Evolutionary conservation across 371 early-diverging fungal genomes (phyloP).

Genomic region (Mucor mucedo): DNA sequence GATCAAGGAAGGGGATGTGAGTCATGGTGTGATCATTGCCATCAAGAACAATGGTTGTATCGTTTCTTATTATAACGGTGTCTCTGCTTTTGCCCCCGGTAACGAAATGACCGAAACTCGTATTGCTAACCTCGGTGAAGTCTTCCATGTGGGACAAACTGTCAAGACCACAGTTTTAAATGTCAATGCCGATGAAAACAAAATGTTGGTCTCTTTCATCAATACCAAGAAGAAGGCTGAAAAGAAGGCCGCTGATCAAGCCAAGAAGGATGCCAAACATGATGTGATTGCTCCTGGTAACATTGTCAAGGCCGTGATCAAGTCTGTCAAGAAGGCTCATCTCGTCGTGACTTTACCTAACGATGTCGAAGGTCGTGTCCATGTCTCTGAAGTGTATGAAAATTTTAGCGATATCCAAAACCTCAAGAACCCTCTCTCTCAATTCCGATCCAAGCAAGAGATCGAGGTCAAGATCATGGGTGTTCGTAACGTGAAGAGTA

Average conservation of each 20-base stretch:
- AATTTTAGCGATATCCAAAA: constrained; percentile 43
- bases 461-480: constrained; percentile 72
- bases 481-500: constrained; percentile 57
- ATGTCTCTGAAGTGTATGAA: constrained; percentile 67
- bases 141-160: constrained; percentile 76
- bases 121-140: constrained; percentile 46
- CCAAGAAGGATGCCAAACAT: constrained; percentile 38
- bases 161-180: constrained; percentile 78
- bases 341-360: constrained; percentile 67
- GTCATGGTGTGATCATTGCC: constrained; percentile 69
- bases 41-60: constrained; percentile 73
- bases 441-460: constrained; percentile 42
- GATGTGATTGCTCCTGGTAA: constrained; percentile 66
- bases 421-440: constrained; percentile 44
- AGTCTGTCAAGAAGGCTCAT: constrained; percentile 59
- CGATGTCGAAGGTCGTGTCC: constrained; percentile 71
- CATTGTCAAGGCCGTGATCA: constrained; percentile 57
- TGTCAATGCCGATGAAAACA: constrained; percentile 52
- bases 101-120: constrained; percentile 66
- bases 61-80: constrained; percentile 78
- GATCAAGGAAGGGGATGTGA: constrained; percentile 60
- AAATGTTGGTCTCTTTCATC: constrained; percentile 43
- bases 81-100: constrained; percentile 72
- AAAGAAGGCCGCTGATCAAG: constrained; percentile 34
- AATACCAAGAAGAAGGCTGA: constrained; percentile 41